Evolutionary conservation across 208 protist species (phyloP), one percentile per base, ranked within the genome.

Genomic region (Acanthamoeba polyphaga): DNA sequence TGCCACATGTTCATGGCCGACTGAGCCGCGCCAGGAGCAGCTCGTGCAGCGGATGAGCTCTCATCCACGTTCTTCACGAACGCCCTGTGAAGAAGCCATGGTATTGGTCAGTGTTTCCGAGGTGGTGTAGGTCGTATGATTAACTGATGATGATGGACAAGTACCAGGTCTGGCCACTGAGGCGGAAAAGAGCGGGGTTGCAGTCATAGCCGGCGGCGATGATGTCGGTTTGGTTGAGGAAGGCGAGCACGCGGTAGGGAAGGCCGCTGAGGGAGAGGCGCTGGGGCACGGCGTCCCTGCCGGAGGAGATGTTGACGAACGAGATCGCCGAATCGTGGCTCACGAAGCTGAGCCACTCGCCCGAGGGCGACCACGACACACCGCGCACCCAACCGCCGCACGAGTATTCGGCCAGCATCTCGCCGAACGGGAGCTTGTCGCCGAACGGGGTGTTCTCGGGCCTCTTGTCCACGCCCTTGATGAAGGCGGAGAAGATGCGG

Each of bases 391-490:
- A 99, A 55, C 96, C 53, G 74, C 82, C 85, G 49, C 76, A 58
- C 22, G 84, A 70, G 53, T 97, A 97, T 74, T 98, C 97, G 70
- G 94, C 95, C 46, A 98, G 58, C 22, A 96, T 32, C 64, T 95
- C 84, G 87, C 97, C 97, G 80, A 98, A 98, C 68, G 93, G 55
- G 3, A 95, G 49, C 70, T 97, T 96, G 15, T 58, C 95, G 53
- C 95, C 97, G 9, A 96, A 96, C 72, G 96, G 94, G 17, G 87
- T 58, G 60, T 34, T 15, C 27, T 34, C 34, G 12, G 53, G 60
- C n/a, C 78, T 49, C 90, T 95, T 94, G 92, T 98, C 98, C 17
- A 98, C 95, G 70, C 91, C 96, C 94, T 98, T 98, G 62, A 99
- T 60, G 66, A 84, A 97, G 49, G 97, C 97, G 43, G 96, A 97